Percentiles rank a stretch among this genome's conserved stretches.
These are phyloP conservation scores for Cladosporium sp. DNA, from an alignment of 2,329 filamentous ascomycete genomes.

Conservation along the genomic window DNA sequence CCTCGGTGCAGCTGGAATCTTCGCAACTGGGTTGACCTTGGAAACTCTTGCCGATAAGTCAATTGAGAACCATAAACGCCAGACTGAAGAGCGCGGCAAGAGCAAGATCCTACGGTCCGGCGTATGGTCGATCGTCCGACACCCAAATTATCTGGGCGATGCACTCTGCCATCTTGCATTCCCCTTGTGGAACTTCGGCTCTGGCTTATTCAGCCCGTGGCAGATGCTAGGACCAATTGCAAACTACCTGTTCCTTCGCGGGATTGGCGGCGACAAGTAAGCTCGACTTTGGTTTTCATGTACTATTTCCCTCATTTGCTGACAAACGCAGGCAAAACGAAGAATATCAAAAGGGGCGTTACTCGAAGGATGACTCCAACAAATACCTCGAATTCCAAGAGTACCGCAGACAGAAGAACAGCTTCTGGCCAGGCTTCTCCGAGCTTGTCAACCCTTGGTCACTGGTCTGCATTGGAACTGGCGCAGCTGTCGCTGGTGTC, in stretches of 20 bases:
- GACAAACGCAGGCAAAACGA: constrained; percentile 49
- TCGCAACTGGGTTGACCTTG: constrained; percentile 56
- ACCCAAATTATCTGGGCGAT: constrained; percentile 65
- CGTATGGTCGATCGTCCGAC: constrained; percentile 62
- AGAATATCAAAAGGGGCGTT: constrained; percentile 53
- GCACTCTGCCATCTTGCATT: constrained; percentile 60
- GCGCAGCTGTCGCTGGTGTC: constrained; percentile 46
- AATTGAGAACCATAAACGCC: constrained; percentile 52
- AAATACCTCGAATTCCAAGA: constrained; percentile 56
- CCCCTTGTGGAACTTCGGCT: constrained; percentile 57
- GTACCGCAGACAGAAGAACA: constrained; percentile 57
- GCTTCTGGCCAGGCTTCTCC: constrained; percentile 57
- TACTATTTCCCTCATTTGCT: background rate
- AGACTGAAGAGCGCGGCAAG: constrained; percentile 35
- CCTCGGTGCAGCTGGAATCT: constrained; percentile 51
- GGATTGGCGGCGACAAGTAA: constrained; percentile 54
- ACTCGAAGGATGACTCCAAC: constrained; percentile 50
- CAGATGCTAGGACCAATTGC: constrained; percentile 57
- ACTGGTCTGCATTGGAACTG: constrained; percentile 54
- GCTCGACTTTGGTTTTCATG: background rate
- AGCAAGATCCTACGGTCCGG: constrained; percentile 52
- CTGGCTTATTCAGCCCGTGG: constrained; percentile 56
- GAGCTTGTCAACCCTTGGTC: constrained; percentile 59
- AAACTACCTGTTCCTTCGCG: constrained; percentile 61
- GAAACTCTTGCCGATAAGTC: constrained; percentile 60